These are phyloP conservation scores for Saccharomyces hybrid DNA, from an alignment of 1,139 yeast species.

Conservation along the genomic window DNA sequence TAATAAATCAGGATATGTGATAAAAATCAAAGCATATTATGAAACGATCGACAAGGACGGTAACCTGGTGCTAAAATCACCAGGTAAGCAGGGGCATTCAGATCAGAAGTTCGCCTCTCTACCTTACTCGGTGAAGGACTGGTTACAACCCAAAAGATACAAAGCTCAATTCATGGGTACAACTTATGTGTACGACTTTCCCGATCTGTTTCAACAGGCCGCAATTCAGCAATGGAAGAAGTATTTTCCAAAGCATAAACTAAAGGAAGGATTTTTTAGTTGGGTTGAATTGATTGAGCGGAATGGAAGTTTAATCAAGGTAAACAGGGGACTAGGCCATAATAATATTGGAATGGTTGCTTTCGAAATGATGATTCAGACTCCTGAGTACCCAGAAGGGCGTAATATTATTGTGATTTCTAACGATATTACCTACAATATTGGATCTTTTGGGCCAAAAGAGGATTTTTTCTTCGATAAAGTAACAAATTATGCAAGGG, in stretches of 20 bases:
- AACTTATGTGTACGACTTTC: conserved; percentile 96
- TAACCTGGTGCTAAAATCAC: conserved; percentile 88
- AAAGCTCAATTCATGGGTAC: conserved; percentile 98
- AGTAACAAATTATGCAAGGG: conserved; percentile 87
- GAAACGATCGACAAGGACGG: conserved; percentile 85
- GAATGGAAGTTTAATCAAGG: conserved; percentile 75
- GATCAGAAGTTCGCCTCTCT: conserved; percentile 86
- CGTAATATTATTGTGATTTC: conserved; percentile 90
- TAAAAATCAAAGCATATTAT: conserved; percentile 83
- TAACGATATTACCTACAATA: conserved; percentile 92
- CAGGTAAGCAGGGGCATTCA: conserved; percentile 41
- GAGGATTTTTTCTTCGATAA: conserved; percentile 88
- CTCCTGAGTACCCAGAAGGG: conserved; percentile 96
- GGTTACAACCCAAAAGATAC: conserved; percentile 96
- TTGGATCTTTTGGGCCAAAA: conserved; percentile 98
- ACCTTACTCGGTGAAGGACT: conserved; percentile 96
- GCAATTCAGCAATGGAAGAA: conserved; percentile 78
- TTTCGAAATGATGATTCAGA: conserved; percentile 80
- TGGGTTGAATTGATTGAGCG: conserved; percentile 81
- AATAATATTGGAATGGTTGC: conserved; percentile 97
- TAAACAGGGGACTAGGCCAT: conserved; percentile 92
- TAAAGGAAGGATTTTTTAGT: conserved; percentile 72
- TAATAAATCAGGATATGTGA: conserved; percentile 93
- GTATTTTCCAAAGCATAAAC: conserved; percentile 44
- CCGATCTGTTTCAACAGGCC: conserved; percentile 95